Base-by-base conservation (phyloP, 768 basidiomycete species). In the Phylloporus sp. region DNA sequence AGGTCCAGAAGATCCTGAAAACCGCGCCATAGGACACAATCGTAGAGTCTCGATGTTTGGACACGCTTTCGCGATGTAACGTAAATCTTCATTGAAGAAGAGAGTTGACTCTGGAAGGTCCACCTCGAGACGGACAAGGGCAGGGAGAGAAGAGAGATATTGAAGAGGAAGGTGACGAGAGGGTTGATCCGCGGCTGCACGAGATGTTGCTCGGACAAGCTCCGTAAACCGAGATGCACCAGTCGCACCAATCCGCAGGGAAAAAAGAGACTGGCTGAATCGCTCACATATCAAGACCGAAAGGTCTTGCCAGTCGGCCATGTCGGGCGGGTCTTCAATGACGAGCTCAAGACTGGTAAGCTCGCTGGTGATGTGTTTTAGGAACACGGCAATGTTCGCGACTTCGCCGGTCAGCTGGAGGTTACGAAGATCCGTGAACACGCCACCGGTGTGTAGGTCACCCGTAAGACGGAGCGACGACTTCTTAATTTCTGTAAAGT, bases 221-320 rank as follows among this genome's bases (percentile, higher is more conserved):
- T 94, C 90, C 5, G 80, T 78, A 73, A 90, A 95, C 49, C 88
- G 81, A n/a, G 81, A 82, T 22, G 85, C 78, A 16, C 85, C 81
- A 0, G 81, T 83, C 6, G 87, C 85, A 22, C 76, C 70, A 55
- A 90, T 76, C 49, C 78, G 78, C 54, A 90, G 67, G 10, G 79
- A 77, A 59, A 81, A 78, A 46, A 91, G 71, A 13, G 81, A 78
- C 41, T 74, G 66, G 13, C 77, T 74, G 59, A 88, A 87, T 57
- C 77, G 72, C 55, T 86, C 81, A 58, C 77, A 82, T 46, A 90
- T 75, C 60, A 85, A 62, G 41, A 69, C 70, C 36, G 81, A 86
- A 18, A 90, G 74, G 56, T 88, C 82, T 54, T 80, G 81, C 88
- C 88, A 91, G 61, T 90, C 87, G 8, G 77, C 78, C 51, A 77